phyloP scores from a whole-genome alignment of 2,329 filamentous ascomycete species.

The Zymoseptoria ardabiliae region DNA sequence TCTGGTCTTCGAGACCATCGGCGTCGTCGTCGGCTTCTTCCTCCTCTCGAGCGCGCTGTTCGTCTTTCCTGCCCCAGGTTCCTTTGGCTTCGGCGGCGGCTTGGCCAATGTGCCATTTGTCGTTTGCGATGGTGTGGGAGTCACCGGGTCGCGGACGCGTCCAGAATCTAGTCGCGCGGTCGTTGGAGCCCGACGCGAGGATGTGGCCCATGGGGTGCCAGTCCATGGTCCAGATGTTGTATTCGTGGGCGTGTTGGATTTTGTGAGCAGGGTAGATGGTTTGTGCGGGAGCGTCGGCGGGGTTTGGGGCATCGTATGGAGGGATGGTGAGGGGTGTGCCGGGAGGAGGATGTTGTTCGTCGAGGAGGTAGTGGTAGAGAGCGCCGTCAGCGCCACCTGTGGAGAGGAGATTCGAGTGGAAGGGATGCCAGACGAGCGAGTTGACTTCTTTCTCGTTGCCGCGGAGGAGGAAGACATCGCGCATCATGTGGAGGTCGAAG shows the following conservation, averaged over 20 bases:
- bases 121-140: constrained; percentile 65
- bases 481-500: constrained; percentile 97
- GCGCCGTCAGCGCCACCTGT: constrained; percentile 87
- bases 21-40: constrained; percentile 94
- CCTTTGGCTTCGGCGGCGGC: constrained; percentile 87
- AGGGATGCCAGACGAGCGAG: constrained; percentile 85
- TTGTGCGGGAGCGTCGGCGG: constrained; percentile 70
- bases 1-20: constrained; percentile 87
- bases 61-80: constrained; percentile 79
- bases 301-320: constrained; percentile 79
- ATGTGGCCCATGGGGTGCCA: constrained; percentile 98
- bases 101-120: constrained; percentile 93
- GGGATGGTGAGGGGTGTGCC: constrained; percentile 66
- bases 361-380: constrained; percentile 88
- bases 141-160: constrained; percentile 84
- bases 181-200: constrained; percentile 89
- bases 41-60: constrained; percentile 76
- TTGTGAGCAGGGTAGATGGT: constrained; percentile 89
- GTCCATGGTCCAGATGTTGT: constrained; percentile 93
- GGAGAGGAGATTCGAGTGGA: constrained; percentile 80
- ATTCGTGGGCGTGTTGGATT: constrained; percentile 81
- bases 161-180: constrained; percentile 96
- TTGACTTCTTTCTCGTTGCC: constrained; percentile 96
- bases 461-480: constrained; percentile 85
- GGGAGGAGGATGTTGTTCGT: constrained; percentile 80